Conservation (phyloP, 148 eudicot species). For the Silene conica region DNA sequence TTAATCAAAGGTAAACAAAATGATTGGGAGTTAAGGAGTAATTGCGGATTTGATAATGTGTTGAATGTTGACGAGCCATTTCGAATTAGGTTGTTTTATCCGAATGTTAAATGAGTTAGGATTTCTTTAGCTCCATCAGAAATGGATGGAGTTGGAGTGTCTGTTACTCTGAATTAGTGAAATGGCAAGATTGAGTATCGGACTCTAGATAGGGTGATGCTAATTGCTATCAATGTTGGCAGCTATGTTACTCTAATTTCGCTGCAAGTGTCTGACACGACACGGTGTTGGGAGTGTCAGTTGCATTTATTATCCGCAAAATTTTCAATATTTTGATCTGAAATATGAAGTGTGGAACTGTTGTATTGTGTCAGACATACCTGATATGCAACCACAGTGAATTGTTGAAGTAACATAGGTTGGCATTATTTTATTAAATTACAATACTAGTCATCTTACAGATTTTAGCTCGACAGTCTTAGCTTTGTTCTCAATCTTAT, state of each 20-base stretch:
- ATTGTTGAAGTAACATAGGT: no score
- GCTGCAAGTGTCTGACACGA: no score
- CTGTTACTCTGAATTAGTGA: neutral
- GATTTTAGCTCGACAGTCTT: neutral
- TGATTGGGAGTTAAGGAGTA: neutral
- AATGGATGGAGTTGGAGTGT: neutral
- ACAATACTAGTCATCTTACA: neutral
- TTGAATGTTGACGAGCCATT: neutral
- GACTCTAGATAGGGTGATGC: neutral
- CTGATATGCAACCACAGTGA: no score
- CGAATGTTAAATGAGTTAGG: neutral
- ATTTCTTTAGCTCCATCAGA: neutral
- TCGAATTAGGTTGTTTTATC: neutral
- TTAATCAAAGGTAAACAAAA: neutral
- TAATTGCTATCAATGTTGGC: neutral
- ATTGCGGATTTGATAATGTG: neutral
- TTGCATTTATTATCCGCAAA: no score
- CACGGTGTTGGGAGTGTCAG: no score
- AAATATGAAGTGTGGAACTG: no score
- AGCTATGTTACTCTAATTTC: neutral
- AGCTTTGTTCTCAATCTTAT: neutral
- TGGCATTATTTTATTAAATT: neutral
- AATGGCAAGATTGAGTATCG: neutral
- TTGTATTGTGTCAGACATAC: no score
- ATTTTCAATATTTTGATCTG: no score